Base-by-base conservation (phyloP, 352 stramenopile genomes). In the Globisporangium yorkense region DNA sequence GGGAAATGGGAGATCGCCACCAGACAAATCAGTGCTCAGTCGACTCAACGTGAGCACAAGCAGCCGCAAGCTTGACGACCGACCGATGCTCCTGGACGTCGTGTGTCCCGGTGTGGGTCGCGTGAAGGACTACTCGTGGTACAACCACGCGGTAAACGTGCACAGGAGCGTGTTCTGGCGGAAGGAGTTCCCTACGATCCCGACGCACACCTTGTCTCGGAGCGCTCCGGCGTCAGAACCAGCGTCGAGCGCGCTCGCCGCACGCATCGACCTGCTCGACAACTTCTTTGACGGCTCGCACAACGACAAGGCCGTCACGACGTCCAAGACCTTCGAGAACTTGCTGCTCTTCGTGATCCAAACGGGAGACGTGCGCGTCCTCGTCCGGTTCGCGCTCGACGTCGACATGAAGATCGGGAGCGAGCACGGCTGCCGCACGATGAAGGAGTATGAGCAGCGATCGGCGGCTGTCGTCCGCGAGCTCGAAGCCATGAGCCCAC, bases 241-340 rank as follows among this genome's bases (percentile, higher is more conserved):
- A 9, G 53, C 12, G 15, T 5, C 49, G 0, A 27, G 48, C n/a
- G 20, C 15, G 7, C 39, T 40, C 3, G 2, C 41, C 7, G 40
- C 59, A 15, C 59, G 59, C 5, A 71, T 87, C 43, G 65, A 75
- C 5, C 47, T 89, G 2, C 40, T 86, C 8, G 66, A 68, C 20
- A 87, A 85, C 33, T 88, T 89, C 39, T 87, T 72, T 27, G 71
- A 89, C 50, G 74, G 74, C 16, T 71, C 73, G 1, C 72, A 89
- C 51, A 40, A 79, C 20, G 80, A 89, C 43, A 50, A 77, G 4
- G 66, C 63, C 1, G 41, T 69, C 49, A 40, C 58, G 21, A 71
- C 56, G 9, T 20, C 70, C 15, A 85, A 78, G 29, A 83, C 71
- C 2, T 85, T 89, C 20, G 80, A 87, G 49, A 82, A 78, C n/a